These are phyloP conservation scores for Pholiota conissans DNA, from an alignment of 768 basidiomycete genomes.

Conservation along the genomic window DNA sequence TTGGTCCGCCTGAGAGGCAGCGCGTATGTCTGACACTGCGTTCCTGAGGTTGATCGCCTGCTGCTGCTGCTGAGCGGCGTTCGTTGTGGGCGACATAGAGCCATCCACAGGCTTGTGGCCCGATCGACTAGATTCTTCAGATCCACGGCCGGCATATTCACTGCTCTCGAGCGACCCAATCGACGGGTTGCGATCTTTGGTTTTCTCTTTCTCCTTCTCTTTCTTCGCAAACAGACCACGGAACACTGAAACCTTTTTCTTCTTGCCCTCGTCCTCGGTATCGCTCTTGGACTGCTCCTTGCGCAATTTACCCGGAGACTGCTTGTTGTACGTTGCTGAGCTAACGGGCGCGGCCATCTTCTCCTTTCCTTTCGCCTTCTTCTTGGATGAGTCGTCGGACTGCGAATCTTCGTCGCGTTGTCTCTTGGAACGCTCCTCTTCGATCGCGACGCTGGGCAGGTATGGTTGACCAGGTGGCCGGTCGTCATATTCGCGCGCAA, in stretches of 20 bases:
- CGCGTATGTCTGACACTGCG: slow-evolving; percentile 12
- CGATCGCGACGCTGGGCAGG: slow-evolving; percentile 32
- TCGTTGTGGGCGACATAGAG: slow-evolving; percentile 52
- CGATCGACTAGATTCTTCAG: slow-evolving; percentile 66
- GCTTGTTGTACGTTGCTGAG: slow-evolving; percentile 34
- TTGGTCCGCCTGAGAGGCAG: slow-evolving; percentile 7
- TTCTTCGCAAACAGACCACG: slow-evolving; percentile 73
- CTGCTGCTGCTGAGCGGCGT: slow-evolving; percentile 58
- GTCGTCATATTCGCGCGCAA: slow-evolving; percentile 58
- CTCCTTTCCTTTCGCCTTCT: slow-evolving; percentile 54
- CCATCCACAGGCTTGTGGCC: slow-evolving; percentile 37
- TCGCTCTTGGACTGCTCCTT: slow-evolving; percentile 36
- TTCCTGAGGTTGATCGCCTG: slow-evolving; percentile 21
- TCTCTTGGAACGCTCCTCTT: slow-evolving; percentile 45
- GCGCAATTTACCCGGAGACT: slow-evolving; percentile 38
- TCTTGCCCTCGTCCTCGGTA: slow-evolving; percentile 45
- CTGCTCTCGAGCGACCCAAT: slow-evolving; percentile 54
- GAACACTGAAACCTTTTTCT: slow-evolving; percentile 75
- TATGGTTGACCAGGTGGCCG: slow-evolving; percentile 25
- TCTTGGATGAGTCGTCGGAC: slow-evolving; percentile 34
- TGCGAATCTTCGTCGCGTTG: slow-evolving; percentile 41
- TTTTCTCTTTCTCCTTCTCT: slow-evolving; percentile 70
- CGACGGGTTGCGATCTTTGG: slow-evolving; percentile 32
- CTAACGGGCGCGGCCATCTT: slow-evolving; percentile 49
- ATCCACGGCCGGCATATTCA: slow-evolving; percentile 41